phyloP scores from a whole-genome alignment of 2,329 filamentous ascomycete species.

The Penicillium sp. region DNA sequence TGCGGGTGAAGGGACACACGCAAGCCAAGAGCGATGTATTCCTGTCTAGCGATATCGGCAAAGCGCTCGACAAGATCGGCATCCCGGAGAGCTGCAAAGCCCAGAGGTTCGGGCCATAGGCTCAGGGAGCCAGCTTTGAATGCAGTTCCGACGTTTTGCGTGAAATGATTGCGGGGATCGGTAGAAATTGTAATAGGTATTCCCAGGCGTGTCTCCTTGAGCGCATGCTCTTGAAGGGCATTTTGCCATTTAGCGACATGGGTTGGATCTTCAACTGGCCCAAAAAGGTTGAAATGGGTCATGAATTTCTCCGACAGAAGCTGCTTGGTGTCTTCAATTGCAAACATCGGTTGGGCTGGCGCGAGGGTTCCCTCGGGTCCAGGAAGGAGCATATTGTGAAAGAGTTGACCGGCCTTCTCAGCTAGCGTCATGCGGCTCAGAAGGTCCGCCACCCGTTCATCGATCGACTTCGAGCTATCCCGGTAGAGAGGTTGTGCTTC shows the following conservation, averaged over 20 bases:
- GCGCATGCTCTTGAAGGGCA: neutral
- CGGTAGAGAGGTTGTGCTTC: neutral
- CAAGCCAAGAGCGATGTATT: conserved; percentile 45
- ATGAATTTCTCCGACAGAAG: neutral
- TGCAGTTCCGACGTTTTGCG: conserved; percentile 36
- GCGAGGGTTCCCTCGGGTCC: neutral
- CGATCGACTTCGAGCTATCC: neutral
- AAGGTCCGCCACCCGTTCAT: neutral
- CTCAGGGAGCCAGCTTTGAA: conserved; percentile 49
- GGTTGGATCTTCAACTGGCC: neutral
- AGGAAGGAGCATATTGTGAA: neutral
- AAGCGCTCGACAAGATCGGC: conserved; percentile 48
- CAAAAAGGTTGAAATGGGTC: neutral
- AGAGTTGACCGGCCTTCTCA: conserved; percentile 4
- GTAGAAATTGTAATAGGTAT: neutral
- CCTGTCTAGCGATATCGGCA: conserved; percentile 52
- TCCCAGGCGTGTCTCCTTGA: neutral
- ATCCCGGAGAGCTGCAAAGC: conserved; percentile 52
- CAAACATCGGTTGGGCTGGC: neutral
- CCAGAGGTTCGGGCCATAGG: conserved; percentile 55
- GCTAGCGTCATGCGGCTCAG: conserved; percentile 2
- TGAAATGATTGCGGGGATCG: conserved; percentile 3
- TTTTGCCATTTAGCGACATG: neutral
- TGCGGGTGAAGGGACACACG: conserved; percentile 53
- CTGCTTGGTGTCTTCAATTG: neutral